Evolutionary conservation across 345 rosid species (phyloP).

Genomic region (Lumnitzera racemosa): DNA sequence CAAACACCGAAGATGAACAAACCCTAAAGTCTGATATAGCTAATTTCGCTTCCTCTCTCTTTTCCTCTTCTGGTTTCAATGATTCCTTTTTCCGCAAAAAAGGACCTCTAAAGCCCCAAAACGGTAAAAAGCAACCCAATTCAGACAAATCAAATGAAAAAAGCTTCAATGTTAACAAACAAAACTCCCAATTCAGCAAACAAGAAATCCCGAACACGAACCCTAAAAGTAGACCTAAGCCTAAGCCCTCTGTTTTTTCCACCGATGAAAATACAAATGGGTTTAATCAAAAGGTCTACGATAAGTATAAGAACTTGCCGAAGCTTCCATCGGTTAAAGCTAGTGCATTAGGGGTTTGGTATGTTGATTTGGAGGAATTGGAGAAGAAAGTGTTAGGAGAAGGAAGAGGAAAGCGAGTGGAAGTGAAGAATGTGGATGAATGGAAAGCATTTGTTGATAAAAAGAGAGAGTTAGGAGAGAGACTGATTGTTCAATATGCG

Average conservation of each 20-base stretch:
- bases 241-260: slow-evolving; percentile 54
- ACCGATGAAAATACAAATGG: slow-evolving; percentile 26
- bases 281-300: slow-evolving; percentile 17
- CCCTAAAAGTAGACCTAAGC: slow-evolving; percentile 16
- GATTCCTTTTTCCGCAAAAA: slow-evolving; percentile 67
- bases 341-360: slow-evolving; percentile 59
- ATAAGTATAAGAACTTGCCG: slow-evolving; percentile 50
- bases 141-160: neutral
- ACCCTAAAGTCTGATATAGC: slow-evolving; percentile 62
- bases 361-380: slow-evolving; percentile 61
- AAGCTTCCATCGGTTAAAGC: slow-evolving; percentile 75
- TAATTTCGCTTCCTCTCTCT: slow-evolving; percentile 64
- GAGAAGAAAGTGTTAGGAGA: slow-evolving; percentile 64
- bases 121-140: slow-evolving; percentile 9
- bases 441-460: slow-evolving; percentile 46
- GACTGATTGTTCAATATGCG: slow-evolving; percentile 69
- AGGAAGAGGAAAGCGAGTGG: slow-evolving; percentile 20
- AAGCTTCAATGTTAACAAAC: neutral
- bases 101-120: slow-evolving; percentile 11
- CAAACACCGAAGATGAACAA: slow-evolving; percentile 19
- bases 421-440: slow-evolving; percentile 36
- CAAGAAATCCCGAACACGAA: neutral
- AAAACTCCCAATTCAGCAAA: neutral
- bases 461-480: slow-evolving; percentile 77
- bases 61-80: slow-evolving; percentile 55